Conservation (phyloP, 331 rosid species). For the Quercus lobata region DNA sequence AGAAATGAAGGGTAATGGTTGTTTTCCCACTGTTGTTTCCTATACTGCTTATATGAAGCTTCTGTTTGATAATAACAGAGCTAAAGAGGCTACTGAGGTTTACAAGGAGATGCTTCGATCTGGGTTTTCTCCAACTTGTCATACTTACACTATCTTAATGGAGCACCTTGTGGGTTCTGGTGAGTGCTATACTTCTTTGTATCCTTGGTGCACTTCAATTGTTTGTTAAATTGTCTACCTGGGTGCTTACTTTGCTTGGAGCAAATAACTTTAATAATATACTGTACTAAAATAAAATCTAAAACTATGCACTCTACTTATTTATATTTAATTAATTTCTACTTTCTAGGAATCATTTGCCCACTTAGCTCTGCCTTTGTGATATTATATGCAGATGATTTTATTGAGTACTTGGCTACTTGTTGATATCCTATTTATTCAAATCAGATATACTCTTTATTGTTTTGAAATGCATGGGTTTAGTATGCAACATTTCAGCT, state of each 20-base stretch:
- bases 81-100: slow-evolving; percentile 50
- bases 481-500: neutral
- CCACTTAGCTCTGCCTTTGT: neutral
- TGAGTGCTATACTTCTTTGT: slow-evolving; percentile 20
- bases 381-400: neutral
- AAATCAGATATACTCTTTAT: neutral
- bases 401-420: neutral
- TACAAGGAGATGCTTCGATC: slow-evolving; percentile 68
- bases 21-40: slow-evolving; percentile 65
- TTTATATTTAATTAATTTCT: neutral
- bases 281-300: neutral
- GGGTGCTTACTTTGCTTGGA: neutral
- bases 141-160: slow-evolving; percentile 79
- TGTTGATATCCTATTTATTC: neutral
- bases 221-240: slow-evolving; percentile 34
- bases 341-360: too few relatives aligned
- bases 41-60: slow-evolving; percentile 81
- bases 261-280: neutral
- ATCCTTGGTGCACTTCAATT: slow-evolving; percentile 9
- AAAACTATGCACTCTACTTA: neutral
- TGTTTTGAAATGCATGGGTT: neutral
- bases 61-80: slow-evolving; percentile 39
- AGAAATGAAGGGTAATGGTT: slow-evolving; percentile 64
- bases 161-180: slow-evolving; percentile 66
- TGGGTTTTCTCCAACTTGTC: slow-evolving; percentile 60